Conservation (phyloP, 208 protist genomes). For the Leishmania tarentolae region DNA sequence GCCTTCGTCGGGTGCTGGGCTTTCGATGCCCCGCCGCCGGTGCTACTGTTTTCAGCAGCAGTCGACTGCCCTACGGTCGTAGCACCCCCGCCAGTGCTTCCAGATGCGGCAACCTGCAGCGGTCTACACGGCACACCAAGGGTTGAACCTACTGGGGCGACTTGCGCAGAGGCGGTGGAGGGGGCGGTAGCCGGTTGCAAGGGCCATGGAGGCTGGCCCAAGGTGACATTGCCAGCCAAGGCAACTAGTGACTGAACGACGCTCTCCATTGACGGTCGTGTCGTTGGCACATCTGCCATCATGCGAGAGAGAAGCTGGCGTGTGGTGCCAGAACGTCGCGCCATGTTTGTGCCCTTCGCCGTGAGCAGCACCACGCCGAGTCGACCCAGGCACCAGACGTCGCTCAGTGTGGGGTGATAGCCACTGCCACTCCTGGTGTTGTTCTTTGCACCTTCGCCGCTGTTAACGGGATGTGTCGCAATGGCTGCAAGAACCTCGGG, state of each 20-base stretch:
- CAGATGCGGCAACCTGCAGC: not conserved
- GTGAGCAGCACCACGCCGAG: slow-evolving; percentile 54
- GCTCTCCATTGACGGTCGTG: slow-evolving; percentile 48
- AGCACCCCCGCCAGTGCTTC: not conserved
- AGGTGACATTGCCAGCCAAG: slow-evolving; percentile 20
- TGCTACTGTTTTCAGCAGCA: not conserved
- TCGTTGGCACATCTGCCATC: slow-evolving; percentile 40
- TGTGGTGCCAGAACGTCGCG: slow-evolving; percentile 37
- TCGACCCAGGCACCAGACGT: slow-evolving; percentile 80
- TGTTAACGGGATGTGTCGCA: not conserved
- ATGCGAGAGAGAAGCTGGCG: slow-evolving; percentile 55
- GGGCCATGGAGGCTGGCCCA: slow-evolving; percentile 26
- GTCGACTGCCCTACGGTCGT: not conserved
- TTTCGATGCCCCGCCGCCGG: not conserved
- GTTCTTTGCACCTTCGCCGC: not conserved
- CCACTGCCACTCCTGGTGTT: slow-evolving; percentile 8
- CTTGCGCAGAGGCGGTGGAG: not conserved
- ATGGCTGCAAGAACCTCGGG: slow-evolving; percentile 51
- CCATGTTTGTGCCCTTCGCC: slow-evolving; percentile 37
- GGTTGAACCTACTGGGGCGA: not conserved
- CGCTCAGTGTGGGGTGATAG: slow-evolving; percentile 58
- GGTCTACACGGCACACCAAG: not conserved
- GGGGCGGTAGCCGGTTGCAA: not conserved
- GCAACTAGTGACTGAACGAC: slow-evolving; percentile 33
- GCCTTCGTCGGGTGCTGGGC: not conserved